Base-by-base conservation (phyloP, 2,329 filamentous ascomycete species). In the Ustulina deusta region DNA sequence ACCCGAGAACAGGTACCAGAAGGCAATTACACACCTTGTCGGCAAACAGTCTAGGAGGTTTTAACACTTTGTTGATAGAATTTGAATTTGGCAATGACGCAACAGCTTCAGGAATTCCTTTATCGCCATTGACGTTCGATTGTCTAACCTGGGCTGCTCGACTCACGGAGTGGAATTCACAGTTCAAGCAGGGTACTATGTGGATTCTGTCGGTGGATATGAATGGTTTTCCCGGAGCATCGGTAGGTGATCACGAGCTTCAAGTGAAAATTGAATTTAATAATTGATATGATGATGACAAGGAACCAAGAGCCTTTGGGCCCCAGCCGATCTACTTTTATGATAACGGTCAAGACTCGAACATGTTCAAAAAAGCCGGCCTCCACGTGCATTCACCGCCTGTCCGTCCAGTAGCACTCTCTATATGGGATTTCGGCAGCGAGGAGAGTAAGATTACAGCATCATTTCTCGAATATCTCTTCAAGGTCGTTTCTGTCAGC, bases 311-410 rank as follows among this genome's bases (percentile, higher is more conserved):
- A 25, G 55, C 25, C 38, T 59, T n/a, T n/a, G 55, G 38, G 3
- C 55, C 55, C 20, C 55, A 59, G 29, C 38, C 55, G 25, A 46
- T 59, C 13, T 59, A 59, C 55, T 46, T 59, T 17, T 48, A 59
- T 27, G 55, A 59, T 34, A 7, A 32, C n/a, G 55, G 52, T 17
- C 52, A 59, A 29, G 55, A 46, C 42, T 34, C 25, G 29, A 46
- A 48, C 55, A 55, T 55, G 52, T 55, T 55, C 52, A 55, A 59
- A 59, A 32, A 59, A 6, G 40, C 40, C 22, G 42, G 38, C 55
- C 25, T 59, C 55, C 22, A 44, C 17, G 11, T 44, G 29, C 25
- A 59, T 40, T 36, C 40, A 7, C 42, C 55, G 25, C 55, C 55
- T 25, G 29, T 44, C 42, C 40, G 38, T 29, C 55, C 38, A 34